Evolutionary conservation across 2,329 filamentous ascomycete species (phyloP), one percentile per base, ranked within the genome.

Genomic region (Fusarium floridanum): DNA sequence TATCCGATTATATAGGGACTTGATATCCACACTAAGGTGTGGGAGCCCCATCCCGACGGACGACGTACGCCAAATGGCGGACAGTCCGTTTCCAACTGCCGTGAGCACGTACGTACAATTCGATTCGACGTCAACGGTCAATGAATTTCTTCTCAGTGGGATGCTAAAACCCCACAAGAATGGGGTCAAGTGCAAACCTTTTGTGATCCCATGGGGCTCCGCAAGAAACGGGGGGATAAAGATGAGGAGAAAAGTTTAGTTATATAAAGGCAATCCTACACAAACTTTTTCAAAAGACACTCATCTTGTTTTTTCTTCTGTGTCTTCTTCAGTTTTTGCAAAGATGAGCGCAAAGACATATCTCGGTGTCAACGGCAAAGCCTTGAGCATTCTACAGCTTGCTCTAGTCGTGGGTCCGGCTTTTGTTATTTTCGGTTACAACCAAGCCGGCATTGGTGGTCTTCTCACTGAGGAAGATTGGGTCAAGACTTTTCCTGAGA

Each of bases 381-480:
- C 79, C 61, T 76, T 86, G 57, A 78, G 76, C 67, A 78, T 78
- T 16, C 75, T 83, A 29, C 85, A 86, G 73, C 80, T 85, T 63
- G 81, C 81, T 16, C 80, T 86, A 56, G 82, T 87, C 43, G 84
- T 86, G 20, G 82, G 80, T 8, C 85, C 85, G 6, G 78, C 84
- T 14, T 85, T 83, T 67, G 83, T 86, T 68, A 82, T 86, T 27
- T 87, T 88, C 66, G 86, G 87, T 32, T 88, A 88, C 77, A 92
- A 94, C 82, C 91, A 92, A 81, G 90, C 92, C 77, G 91, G 93
- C 5, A 93, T 93, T 84, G 92, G 91, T 41, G 90, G 90, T 66
- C 88, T 95, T 62, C 85, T 95, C 66, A 92, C 91, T 1, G 87
- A 94, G 6, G 83, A 84, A 24, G 85, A 89, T 78, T 89, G 90